Conservation (phyloP, 2,329 filamentous ascomycete species). For the Tolypocladium nubicola region DNA sequence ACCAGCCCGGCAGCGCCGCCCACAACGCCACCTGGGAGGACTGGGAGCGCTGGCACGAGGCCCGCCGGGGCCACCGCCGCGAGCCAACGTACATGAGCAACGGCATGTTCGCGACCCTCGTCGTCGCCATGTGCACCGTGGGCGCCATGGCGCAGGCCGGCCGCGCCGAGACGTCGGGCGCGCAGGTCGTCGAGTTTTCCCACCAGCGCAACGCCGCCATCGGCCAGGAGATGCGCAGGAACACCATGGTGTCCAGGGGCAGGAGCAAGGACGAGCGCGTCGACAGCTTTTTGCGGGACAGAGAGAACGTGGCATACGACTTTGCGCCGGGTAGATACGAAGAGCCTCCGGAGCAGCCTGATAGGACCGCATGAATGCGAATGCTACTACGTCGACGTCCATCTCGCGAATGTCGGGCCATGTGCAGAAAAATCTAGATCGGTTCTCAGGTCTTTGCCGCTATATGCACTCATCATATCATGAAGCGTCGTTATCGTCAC, state of each 20-base stretch:
- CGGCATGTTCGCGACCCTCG: conserved; percentile 58
- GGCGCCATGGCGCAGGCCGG: conserved; percentile 64
- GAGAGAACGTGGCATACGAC: conserved; percentile 39
- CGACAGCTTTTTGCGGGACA: conserved; percentile 63
- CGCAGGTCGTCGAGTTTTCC: conserved; percentile 54
- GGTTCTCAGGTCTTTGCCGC: neutral
- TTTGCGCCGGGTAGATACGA: conserved; percentile 22
- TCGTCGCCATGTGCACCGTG: conserved; percentile 58
- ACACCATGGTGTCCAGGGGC: conserved; percentile 40
- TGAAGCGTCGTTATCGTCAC: neutral
- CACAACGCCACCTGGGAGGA: conserved; percentile 95
- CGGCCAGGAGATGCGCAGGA: conserved; percentile 44
- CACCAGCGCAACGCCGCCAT: conserved; percentile 56
- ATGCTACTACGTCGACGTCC: neutral
- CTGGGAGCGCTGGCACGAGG: conserved; percentile 73
- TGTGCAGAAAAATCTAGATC: neutral
- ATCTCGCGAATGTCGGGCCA: neutral
- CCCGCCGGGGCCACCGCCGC: conserved; percentile 32
- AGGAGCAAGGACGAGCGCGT: conserved; percentile 56
- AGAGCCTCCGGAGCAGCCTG: conserved; percentile 4
- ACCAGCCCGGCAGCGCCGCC: conserved; percentile 35
- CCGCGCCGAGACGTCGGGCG: conserved; percentile 52
- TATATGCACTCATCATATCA: neutral
- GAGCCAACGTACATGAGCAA: conserved; percentile 64
- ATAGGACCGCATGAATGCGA: conserved; percentile 1